Evolutionary conservation across 768 basidiomycete genomes (phyloP).

Genomic region (Lactarius pseudohatsudake): DNA sequence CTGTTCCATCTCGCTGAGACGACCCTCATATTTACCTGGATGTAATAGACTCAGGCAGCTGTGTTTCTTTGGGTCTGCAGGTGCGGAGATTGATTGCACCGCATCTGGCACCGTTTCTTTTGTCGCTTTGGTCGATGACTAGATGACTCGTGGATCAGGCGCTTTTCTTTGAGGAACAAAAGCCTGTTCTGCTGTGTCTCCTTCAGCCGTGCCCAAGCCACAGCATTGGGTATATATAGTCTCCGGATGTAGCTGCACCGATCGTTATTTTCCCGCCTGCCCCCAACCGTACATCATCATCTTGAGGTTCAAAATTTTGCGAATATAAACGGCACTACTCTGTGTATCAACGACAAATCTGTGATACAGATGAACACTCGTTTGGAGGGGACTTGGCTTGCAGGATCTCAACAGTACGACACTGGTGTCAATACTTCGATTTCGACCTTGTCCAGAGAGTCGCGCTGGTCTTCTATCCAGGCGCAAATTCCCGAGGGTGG

Average conservation of each 20-base stretch:
- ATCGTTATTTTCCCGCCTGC: background rate
- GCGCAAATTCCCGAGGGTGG: conserved; percentile 2
- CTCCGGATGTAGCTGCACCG: background rate
- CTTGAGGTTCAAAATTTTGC: background rate
- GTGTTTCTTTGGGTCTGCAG: background rate
- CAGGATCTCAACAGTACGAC: background rate
- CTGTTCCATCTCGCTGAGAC: background rate
- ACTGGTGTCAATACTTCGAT: background rate
- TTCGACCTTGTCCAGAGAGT: conserved; percentile 1
- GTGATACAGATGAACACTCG: conserved; percentile 1
- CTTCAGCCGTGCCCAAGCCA: conserved; percentile 1
- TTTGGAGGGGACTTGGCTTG: background rate
- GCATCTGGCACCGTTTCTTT: background rate
- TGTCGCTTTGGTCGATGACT: conserved; percentile 1
- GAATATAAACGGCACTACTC: conserved; percentile 15
- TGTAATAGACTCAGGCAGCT: too few species aligned
- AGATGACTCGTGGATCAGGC: conserved; percentile 6
- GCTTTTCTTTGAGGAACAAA: conserved; percentile 16
- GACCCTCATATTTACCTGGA: background rate
- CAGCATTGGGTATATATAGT: conserved; percentile 17
- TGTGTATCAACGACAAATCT: conserved; percentile 15
- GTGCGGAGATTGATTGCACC: background rate
- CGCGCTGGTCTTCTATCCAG: background rate
- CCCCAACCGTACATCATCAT: background rate
- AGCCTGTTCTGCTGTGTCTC: conserved; percentile 10